Base-by-base conservation (phyloP, 2,329 filamentous ascomycete genomes). In the Fusarium lyarnte region DNA sequence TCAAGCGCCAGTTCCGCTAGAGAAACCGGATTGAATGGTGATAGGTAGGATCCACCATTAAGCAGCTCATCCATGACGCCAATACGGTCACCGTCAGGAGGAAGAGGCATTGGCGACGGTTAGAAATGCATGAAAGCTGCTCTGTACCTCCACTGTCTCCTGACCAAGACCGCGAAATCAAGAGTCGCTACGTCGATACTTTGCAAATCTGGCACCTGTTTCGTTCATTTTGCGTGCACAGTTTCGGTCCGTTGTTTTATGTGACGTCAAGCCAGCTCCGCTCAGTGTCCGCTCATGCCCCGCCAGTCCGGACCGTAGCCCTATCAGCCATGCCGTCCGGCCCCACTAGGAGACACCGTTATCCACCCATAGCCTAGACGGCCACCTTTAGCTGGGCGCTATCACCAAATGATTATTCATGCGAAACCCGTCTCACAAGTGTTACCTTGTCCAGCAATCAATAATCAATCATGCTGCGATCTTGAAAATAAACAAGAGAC, bases 231-330 rank as follows among this genome's bases (percentile, higher is more conserved):
- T 38, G 53, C 45, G 43, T 41, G 66, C 66, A 70, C 58, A 67
- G 62, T 70, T 73, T 73, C 70, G 70, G 70, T 73, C 70, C 70
- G 70, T 73, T 62, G 41, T 46, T 49, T 68, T 73, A 63, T 36
- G 55, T 81, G 79, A 81, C 79, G 79, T 81, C 78, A 80, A 70
- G 14, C 1, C 27, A 31, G 45, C 23, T 54, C 73, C 72, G 68
- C 74, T 61, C 64, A 69, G 59, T 57, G 58, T 65, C 71, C 66
- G 69, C 66, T 51, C 14, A 25, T 45, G 33, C 53, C 59, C 69
- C 57, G 39, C 64, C 58, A 59, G 54, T 73, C 72, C 72, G 75
- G 59, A 63, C 69, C 72, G 71, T 71, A 76, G 52, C 57, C 61
- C 77, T 80, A 80, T 80, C 75, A 78, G 69, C 69, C 78, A 68